Conservation (phyloP, 2,329 filamentous ascomycete genomes). For the Fusarium irregulare region DNA sequence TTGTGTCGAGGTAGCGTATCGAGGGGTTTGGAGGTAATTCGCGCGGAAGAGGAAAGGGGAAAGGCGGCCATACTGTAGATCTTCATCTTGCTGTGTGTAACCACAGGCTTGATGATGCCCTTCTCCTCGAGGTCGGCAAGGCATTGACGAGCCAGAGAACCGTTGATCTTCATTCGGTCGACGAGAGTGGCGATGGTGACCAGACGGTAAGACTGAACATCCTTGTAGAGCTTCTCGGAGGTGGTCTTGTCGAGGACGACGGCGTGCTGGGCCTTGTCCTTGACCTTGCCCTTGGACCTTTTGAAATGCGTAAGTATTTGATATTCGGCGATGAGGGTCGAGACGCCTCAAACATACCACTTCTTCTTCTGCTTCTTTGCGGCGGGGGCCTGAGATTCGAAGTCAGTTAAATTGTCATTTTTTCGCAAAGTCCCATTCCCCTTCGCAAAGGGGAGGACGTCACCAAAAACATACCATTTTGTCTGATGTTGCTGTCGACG, state of each 20-base stretch:
- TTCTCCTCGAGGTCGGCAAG: conserved; percentile 95
- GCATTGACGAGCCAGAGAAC: conserved; percentile 90
- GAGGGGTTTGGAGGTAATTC: not conserved
- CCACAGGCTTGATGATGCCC: conserved; percentile 98
- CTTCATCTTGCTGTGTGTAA: conserved; percentile 95
- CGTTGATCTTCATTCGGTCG: conserved; percentile 99
- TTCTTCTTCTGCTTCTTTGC: conserved; percentile 66
- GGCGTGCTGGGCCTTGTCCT: conserved; percentile 99
- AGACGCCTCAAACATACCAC: conserved; percentile 51
- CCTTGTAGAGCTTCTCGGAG: conserved; percentile 99
- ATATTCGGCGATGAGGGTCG: conserved; percentile 22
- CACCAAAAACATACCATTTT: conserved; percentile 55
- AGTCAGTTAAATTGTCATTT: conserved; percentile 40
- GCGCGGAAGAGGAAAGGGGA: conserved; percentile 18
- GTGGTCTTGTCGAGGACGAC: conserved; percentile 98
- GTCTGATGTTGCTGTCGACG: conserved; percentile 56
- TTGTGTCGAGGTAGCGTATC: not conserved
- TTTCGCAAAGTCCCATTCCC: conserved; percentile 4
- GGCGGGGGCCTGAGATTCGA: conserved; percentile 54
- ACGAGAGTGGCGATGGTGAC: conserved; percentile 98
- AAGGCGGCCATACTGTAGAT: conserved; percentile 83
- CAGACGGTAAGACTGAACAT: conserved; percentile 99
- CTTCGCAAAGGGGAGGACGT: conserved; percentile 8
- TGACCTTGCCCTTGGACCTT: conserved; percentile 75
- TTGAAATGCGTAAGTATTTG: conserved; percentile 33